A percentile compares a stretch with the other conserved stretches of the same genome.
phyloP scores from a whole-genome alignment of 2,329 filamentous ascomycete genomes.

The Saccharata proteae region DNA sequence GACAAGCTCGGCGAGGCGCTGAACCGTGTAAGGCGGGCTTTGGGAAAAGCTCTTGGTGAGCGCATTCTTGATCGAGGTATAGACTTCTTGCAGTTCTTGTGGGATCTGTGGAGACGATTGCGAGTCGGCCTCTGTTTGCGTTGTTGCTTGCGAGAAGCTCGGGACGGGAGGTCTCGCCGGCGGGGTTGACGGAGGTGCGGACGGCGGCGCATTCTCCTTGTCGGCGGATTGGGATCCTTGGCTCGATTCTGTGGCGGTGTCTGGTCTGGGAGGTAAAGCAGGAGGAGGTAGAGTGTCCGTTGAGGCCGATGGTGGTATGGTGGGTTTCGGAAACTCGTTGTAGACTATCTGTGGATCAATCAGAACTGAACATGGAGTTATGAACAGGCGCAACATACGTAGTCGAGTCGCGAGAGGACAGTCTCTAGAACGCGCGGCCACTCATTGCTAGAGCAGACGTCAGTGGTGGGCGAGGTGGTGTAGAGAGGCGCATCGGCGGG shows the following conservation, averaged over 20 bases:
- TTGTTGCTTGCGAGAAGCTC: conserved; percentile 27
- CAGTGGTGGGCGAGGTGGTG: conserved; percentile 12
- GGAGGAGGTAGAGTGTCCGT: conserved; percentile 19
- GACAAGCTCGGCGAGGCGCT: conserved; percentile 80
- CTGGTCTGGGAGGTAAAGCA: conserved; percentile 11
- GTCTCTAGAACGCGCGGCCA: conserved; percentile 58
- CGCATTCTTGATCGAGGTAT: conserved; percentile 31
- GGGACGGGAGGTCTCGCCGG: conserved; percentile 27
- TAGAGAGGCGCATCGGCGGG: conserved; percentile 6
- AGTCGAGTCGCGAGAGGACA: conserved; percentile 56
- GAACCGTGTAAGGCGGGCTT: conserved; percentile 81
- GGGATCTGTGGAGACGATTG: conserved; percentile 14
- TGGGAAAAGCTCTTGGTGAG: conserved; percentile 55
- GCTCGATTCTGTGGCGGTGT: conserved; percentile 15
- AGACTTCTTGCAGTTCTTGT: conserved; percentile 20
- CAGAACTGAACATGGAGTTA: not conserved
- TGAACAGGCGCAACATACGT: conserved; percentile 29
- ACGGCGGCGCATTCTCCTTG: conserved; percentile 55
- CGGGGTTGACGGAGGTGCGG: conserved; percentile 25
- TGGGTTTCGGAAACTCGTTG: conserved; percentile 59
- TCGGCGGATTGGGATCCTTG: conserved; percentile 45
- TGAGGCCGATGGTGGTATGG: conserved; percentile 35
- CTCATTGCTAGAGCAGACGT: conserved; percentile 41
- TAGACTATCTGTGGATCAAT: conserved; percentile 51
- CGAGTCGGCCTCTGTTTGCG: not conserved